These are phyloP conservation scores for Casuarina cunninghamiana DNA, from an alignment of 306 rosid genomes.

Conservation along the genomic window DNA sequence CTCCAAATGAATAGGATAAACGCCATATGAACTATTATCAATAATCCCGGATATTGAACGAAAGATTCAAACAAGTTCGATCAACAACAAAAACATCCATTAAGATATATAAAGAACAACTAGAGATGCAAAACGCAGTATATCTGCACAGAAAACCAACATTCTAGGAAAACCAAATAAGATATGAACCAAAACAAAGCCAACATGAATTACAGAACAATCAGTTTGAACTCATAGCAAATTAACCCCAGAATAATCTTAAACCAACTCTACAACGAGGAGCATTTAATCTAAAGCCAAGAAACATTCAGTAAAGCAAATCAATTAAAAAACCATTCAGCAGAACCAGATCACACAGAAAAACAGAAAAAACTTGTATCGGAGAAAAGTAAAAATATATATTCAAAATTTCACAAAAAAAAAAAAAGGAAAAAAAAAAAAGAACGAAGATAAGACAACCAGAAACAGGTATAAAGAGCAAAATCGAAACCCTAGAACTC, in stretches of 20 bases:
- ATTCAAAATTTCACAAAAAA: background rate
- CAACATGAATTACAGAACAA: background rate
- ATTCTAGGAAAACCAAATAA: background rate
- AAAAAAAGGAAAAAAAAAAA: background rate
- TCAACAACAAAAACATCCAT: background rate
- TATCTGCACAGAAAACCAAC: background rate
- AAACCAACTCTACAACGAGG: background rate
- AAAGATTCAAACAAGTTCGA: background rate
- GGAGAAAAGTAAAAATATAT: background rate
- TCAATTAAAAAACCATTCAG: background rate
- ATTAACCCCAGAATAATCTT: background rate
- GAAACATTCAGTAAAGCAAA: background rate
- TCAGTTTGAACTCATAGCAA: background rate
- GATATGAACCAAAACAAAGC: background rate
- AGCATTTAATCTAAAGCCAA: background rate
- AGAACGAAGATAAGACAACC: background rate
- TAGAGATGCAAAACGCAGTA: background rate
- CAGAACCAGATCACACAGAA: background rate
- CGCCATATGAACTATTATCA: background rate
- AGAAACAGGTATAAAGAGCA: background rate
- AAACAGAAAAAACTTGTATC: background rate
- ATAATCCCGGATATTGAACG: background rate
- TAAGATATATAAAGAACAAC: background rate
- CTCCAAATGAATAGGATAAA: background rate
- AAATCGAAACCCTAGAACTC: slow-evolving; percentile 28